phyloP scores from a whole-genome alignment of 2,329 filamentous ascomycete species.

The Apiospora malaysiana region DNA sequence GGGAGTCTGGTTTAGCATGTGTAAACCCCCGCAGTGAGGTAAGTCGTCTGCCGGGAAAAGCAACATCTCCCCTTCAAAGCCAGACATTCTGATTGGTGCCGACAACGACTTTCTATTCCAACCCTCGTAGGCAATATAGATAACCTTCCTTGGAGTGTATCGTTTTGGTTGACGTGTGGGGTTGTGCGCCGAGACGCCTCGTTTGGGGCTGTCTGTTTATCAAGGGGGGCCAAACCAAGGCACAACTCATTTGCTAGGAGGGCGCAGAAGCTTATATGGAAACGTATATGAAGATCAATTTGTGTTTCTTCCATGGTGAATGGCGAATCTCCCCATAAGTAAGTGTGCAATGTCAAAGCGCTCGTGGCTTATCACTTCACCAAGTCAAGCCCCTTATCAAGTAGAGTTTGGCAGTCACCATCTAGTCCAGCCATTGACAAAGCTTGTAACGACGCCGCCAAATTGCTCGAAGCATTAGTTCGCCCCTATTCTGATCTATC shows the following conservation, averaged over 20 bases:
- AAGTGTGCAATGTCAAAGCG: neutral
- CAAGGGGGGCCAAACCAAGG: neutral
- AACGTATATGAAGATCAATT: neutral
- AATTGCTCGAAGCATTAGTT: constrained; percentile 4
- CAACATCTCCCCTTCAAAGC: neutral
- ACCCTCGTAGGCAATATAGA: neutral
- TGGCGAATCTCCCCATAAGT: neutral
- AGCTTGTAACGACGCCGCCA: neutral
- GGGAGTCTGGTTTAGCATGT: neutral
- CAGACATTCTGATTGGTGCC: neutral
- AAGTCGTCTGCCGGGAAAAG: neutral
- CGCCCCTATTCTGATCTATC: neutral
- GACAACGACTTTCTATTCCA: neutral
- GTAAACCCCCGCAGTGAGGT: neutral
- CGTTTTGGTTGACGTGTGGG: neutral
- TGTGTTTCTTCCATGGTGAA: neutral
- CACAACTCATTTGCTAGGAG: neutral
- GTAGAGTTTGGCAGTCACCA: neutral
- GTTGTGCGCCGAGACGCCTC: neutral
- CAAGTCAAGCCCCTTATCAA: neutral
- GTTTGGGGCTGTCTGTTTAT: neutral
- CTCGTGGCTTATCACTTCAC: no score
- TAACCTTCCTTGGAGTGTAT: no score
- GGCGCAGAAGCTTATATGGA: neutral
- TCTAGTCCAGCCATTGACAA: neutral